Evolutionary conservation across 106 monocot species (phyloP).

Genomic region (Allium fistulosum): DNA sequence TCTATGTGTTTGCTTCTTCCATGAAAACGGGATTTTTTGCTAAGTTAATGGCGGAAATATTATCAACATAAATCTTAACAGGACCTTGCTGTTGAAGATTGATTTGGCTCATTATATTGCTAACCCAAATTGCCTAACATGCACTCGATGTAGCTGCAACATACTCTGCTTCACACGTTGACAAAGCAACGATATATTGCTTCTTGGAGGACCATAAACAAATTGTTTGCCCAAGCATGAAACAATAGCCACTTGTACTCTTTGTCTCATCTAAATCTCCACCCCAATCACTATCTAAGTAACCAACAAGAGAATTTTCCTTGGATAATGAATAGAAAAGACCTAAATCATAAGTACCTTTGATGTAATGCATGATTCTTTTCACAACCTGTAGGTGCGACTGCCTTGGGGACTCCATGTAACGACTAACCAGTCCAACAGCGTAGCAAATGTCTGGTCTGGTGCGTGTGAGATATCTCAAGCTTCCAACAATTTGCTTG

Average conservation of each 20-base stretch:
- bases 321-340: not conserved
- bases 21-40: too few species aligned
- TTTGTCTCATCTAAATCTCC: conserved; percentile 8
- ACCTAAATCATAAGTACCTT: conserved; percentile 2
- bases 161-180: not conserved
- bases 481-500: not conserved
- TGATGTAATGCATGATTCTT: conserved; percentile 1
- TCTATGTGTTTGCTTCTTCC: too few species aligned
- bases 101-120: not conserved
- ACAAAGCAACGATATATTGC: not conserved
- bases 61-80: too few species aligned
- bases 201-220: conserved; percentile 2
- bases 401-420: not conserved
- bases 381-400: not conserved
- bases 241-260: not conserved
- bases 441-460: conserved; percentile 1
- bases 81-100: too few species aligned
- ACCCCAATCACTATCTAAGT: not conserved
- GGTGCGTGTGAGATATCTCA: not conserved
- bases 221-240: not conserved
- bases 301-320: not conserved
- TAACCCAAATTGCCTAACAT: conserved; percentile 4
- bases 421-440: not conserved
- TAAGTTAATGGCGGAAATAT: too few species aligned
- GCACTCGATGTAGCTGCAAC: not conserved